Conservation (phyloP, 768 basidiomycete species). For the Butyriboletus loyo region DNA sequence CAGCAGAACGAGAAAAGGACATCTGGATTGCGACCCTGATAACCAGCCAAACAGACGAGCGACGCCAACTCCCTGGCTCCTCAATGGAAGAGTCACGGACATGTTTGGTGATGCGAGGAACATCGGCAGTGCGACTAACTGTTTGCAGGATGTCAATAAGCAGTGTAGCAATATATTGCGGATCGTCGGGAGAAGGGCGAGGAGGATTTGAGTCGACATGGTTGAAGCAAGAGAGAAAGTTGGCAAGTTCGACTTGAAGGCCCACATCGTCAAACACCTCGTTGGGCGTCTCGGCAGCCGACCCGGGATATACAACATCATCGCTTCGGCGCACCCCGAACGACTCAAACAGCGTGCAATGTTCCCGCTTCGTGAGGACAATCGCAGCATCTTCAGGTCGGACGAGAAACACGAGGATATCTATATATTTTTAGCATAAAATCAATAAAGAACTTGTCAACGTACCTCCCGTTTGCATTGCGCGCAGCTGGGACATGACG, state of each 20-base stretch:
- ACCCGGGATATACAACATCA: constrained; percentile 27
- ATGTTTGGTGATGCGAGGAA: constrained; percentile 23
- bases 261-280: constrained; percentile 6
- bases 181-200: too few relatives aligned
- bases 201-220: not conserved
- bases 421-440: constrained; percentile 20
- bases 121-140: constrained; percentile 6
- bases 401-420: constrained; percentile 36
- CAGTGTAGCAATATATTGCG: not conserved
- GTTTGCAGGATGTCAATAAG: not conserved
- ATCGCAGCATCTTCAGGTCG: constrained; percentile 43
- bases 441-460: not conserved
- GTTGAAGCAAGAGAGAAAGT: constrained; percentile 20
- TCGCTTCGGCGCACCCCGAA: constrained; percentile 22
- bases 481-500: not conserved
- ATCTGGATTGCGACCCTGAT: constrained; percentile 31
- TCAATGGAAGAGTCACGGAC: constrained; percentile 19
- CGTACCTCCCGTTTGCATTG: not conserved
- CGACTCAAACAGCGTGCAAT: constrained; percentile 17
- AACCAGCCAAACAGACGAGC: constrained; percentile 34
- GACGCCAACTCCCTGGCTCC: constrained; percentile 14
- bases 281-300: constrained; percentile 8
- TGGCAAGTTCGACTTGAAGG: constrained; percentile 15
- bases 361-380: constrained; percentile 28
- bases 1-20: constrained; percentile 7